Conservation (phyloP, 148 eudicot species). For the Rhododendron ovatum region DNA sequence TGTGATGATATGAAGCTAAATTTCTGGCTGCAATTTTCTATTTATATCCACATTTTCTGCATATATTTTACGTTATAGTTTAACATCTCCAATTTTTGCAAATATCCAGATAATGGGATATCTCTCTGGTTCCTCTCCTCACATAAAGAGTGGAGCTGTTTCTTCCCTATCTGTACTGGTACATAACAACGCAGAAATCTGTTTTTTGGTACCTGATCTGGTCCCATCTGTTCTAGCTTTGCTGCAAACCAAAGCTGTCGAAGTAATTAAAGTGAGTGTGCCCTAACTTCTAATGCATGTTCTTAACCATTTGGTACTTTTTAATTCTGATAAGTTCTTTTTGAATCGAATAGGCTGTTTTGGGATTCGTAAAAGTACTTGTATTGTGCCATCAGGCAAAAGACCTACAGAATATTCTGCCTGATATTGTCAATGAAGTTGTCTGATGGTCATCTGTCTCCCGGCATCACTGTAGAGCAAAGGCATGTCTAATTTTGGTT, state of each 20-base stretch:
- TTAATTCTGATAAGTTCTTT: conserved; percentile 11
- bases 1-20: not conserved
- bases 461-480: conserved; percentile 81
- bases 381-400: conserved; percentile 56
- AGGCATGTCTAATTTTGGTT: conserved; percentile 31
- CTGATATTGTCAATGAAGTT: conserved; percentile 55
- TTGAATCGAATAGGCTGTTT: conserved; percentile 51
- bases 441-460: conserved; percentile 87
- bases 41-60: not conserved
- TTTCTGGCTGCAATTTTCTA: not conserved
- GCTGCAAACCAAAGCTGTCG: conserved; percentile 73
- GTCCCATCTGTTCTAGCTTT: conserved; percentile 70
- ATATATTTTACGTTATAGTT: not conserved
- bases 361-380: conserved; percentile 86
- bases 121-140: conserved; percentile 85
- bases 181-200: conserved; percentile 56
- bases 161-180: conserved; percentile 83
- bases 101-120: conserved; percentile 73
- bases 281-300: not conserved
- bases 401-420: conserved; percentile 58
- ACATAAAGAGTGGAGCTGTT: conserved; percentile 77
- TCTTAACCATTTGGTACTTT: not conserved
- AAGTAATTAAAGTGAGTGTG: conserved; percentile 76
- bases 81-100: not conserved
- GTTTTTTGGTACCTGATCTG: conserved; percentile 53